A percentile compares a stretch with the other conserved stretches of the same genome.
phyloP scores from a whole-genome alignment of 2,329 filamentous ascomycete species.

The Hypoxylon sp. region DNA sequence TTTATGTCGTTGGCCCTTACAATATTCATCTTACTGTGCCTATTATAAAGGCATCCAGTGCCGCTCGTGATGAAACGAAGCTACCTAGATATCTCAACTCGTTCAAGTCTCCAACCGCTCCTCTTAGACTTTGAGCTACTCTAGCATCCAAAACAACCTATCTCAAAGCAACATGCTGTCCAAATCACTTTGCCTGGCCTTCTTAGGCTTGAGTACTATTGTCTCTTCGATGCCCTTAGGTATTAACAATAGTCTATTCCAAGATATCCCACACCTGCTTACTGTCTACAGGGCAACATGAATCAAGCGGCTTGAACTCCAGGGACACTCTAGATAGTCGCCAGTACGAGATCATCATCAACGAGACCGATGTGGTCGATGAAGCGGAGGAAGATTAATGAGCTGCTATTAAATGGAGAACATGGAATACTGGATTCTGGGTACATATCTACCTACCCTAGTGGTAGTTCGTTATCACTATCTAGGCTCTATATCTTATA shows the following conservation, averaged over 20 bases:
- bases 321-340: slow-evolving; percentile 7
- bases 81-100: not conserved
- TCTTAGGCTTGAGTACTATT: slow-evolving; percentile 17
- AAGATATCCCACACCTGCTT: not conserved
- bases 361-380: slow-evolving; percentile 9
- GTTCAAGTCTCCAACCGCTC: not conserved
- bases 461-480: not conserved
- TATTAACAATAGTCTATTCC: not conserved
- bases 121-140: not conserved
- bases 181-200: slow-evolving; percentile 15
- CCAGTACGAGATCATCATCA: slow-evolving; percentile 14
- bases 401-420: not conserved
- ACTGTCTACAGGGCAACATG: not conserved
- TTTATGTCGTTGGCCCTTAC: not conserved
- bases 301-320: not conserved
- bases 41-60: not conserved
- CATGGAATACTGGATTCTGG: not conserved
- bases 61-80: not conserved
- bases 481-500: not conserved
- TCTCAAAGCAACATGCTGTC: slow-evolving; percentile 19
- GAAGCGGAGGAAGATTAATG: slow-evolving; percentile 7
- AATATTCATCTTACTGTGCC: not conserved
- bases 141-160: not conserved
- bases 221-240: slow-evolving; percentile 23
- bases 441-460: not conserved